Conservation (phyloP, 371 early-diverging fungal species). For the Rhizopus microsporus region DNA sequence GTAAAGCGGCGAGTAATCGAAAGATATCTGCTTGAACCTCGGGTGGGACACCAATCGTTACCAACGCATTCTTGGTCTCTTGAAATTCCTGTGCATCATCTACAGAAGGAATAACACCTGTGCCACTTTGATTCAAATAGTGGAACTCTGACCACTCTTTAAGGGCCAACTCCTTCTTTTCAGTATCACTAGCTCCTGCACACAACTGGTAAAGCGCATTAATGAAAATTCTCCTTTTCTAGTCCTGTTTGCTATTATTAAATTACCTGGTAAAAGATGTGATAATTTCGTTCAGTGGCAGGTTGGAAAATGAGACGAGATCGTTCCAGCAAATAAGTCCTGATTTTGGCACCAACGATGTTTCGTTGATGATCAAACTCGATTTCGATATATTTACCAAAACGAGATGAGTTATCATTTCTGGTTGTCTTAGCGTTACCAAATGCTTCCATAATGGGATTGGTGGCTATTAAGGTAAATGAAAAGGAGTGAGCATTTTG, state of each 20-base stretch:
- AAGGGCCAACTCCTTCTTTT: slow-evolving; percentile 80
- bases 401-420: slow-evolving; percentile 97
- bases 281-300: slow-evolving; percentile 94
- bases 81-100: slow-evolving; percentile 92
- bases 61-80: slow-evolving; percentile 82
- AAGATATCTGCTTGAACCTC: slow-evolving; percentile 90
- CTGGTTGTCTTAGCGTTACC: slow-evolving; percentile 99
- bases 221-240: not conserved
- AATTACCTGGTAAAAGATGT: slow-evolving; percentile 94
- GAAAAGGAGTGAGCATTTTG: not conserved
- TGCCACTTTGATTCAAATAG: slow-evolving; percentile 87
- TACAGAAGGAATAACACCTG: slow-evolving; percentile 77
- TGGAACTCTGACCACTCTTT: slow-evolving; percentile 70
- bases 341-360: slow-evolving; percentile 94
- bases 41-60: slow-evolving; percentile 84
- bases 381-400: slow-evolving; percentile 98
- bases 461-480: slow-evolving; percentile 67
- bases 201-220: slow-evolving; percentile 62
- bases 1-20: slow-evolving; percentile 81
- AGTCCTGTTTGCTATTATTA: not conserved
- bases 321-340: slow-evolving; percentile 97
- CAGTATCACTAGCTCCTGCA: slow-evolving; percentile 83
- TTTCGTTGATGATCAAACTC: slow-evolving; percentile 77
- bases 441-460: slow-evolving; percentile 98
- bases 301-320: slow-evolving; percentile 97